Base-by-base conservation (phyloP, 2,329 filamentous ascomycete species). In the Aspergillus sp. region DNA sequence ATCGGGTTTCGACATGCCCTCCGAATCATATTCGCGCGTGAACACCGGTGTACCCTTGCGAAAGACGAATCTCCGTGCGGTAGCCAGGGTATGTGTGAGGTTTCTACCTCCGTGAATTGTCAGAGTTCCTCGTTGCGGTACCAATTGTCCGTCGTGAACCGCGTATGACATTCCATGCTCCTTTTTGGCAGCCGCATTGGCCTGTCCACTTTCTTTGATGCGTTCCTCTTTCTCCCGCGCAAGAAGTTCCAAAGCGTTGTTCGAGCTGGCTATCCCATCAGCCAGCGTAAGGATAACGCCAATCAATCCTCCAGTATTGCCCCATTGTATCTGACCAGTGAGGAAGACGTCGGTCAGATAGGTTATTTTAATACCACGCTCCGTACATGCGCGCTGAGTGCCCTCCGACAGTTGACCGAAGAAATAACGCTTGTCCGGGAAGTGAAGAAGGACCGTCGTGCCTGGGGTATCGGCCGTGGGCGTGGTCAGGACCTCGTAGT, bases 391-490 rank as follows among this genome's bases (percentile, higher is more conserved):
- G 59, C 95, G 85, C 79, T 98, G 95, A 0, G 90, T 90, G 15
- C 94, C 95, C 76, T 99, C 95, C 9, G 87, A 80, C 15, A 94
- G 75, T 69, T 90, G 89, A 19, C 95, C 95, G 70, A 99, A 90
- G 15, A 97, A 68, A 76, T 99, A 99, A 59, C 91, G 85, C 69
- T 89, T 89, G 69, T 87, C 85, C 68, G 94, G 91, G 71, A 92
- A 93, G 72, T 94, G 88, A 6, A 99, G 81, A 39, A 92, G 74
- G 32, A 98, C 75, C 53, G 86, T 85, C 2, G 91, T 91, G 57
- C 94, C 94, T 1, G 89, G 86, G 19, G 92, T 97, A 77, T 99
- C 95, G 61, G 89, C 89, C 66, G 94, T 95, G 13, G 94, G 94
- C 61, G 90, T 90, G 17, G 89, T 90, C 63, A 94, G 76, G 69